These are phyloP conservation scores for Claviceps sorghi DNA, from an alignment of 2,329 filamentous ascomycete genomes.

Conservation along the genomic window DNA sequence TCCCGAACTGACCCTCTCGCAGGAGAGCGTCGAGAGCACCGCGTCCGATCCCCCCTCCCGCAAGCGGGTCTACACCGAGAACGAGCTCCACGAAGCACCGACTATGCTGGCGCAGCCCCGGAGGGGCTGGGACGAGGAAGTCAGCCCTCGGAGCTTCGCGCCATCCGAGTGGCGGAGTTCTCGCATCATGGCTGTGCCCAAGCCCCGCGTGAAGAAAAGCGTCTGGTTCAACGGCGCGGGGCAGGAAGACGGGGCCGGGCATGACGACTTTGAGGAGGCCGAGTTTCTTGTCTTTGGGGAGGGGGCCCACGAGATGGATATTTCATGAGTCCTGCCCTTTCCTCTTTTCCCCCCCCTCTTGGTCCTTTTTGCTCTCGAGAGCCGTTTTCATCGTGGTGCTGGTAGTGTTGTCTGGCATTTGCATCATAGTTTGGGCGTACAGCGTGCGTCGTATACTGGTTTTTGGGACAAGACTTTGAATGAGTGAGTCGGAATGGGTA, in stretches of 20 bases:
- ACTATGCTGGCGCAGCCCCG: neutral
- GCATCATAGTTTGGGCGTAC: neutral
- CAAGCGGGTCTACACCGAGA: conserved; percentile 34
- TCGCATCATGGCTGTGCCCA: conserved; percentile 35
- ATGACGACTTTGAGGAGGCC: conserved; percentile 53
- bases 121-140: conserved; percentile 22
- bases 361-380: too few species aligned
- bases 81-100: conserved; percentile 21
- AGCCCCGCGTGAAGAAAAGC: conserved; percentile 16
- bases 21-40: conserved; percentile 33
- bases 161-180: conserved; percentile 24
- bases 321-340: conserved; percentile 4
- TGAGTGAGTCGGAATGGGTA: neutral
- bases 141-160: conserved; percentile 24
- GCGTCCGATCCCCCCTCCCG: conserved; percentile 17
- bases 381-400: neutral
- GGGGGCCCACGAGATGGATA: conserved; percentile 27
- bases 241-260: conserved; percentile 33
- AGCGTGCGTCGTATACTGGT: too few species aligned
- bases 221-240: conserved; percentile 12
- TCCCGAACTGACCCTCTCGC: conserved; percentile 38
- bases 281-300: conserved; percentile 41
- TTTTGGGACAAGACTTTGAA: too few species aligned
- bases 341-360: neutral
- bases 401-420: neutral